Conservation (phyloP, 2,329 filamentous ascomycete species). For the Trichoderma sp. region DNA sequence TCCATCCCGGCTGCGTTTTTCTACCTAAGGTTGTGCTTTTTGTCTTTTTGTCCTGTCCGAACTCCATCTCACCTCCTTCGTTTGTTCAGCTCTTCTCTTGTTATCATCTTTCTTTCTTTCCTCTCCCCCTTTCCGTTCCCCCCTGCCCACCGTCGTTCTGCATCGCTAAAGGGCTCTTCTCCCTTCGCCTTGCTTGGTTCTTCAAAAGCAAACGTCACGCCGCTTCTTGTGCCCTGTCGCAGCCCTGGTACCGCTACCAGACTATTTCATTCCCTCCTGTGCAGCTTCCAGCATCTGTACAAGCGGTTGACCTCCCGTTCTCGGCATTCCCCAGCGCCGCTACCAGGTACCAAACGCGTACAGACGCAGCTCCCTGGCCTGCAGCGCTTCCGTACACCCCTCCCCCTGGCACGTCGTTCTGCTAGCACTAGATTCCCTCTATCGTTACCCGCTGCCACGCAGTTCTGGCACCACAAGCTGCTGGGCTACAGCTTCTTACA, state of each 20-base stretch:
- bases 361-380: neutral
- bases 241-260: neutral
- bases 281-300: neutral
- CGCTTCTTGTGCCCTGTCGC: slow-evolving; percentile 5
- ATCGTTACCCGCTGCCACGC: slow-evolving; percentile 19
- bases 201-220: slow-evolving; percentile 11
- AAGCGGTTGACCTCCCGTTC: neutral
- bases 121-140: neutral
- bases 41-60: neutral
- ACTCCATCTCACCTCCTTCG: neutral
- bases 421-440: slow-evolving; percentile 1
- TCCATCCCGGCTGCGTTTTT: neutral
- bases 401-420: slow-evolving; percentile 1
- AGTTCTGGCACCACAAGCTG: slow-evolving; percentile 16
- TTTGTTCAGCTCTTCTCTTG: neutral
- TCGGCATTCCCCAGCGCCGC: neutral
- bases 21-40: neutral
- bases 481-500: slow-evolving; percentile 18
- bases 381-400: neutral
- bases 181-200: neutral
- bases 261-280: neutral
- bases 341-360: neutral
- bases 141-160: neutral
- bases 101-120: neutral
- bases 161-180: neutral